Evolutionary conservation across 129 eudicot genomes (phyloP), one percentile per base, ranked within the genome.

Genomic region (Ambrosia artemisiifolia): DNA sequence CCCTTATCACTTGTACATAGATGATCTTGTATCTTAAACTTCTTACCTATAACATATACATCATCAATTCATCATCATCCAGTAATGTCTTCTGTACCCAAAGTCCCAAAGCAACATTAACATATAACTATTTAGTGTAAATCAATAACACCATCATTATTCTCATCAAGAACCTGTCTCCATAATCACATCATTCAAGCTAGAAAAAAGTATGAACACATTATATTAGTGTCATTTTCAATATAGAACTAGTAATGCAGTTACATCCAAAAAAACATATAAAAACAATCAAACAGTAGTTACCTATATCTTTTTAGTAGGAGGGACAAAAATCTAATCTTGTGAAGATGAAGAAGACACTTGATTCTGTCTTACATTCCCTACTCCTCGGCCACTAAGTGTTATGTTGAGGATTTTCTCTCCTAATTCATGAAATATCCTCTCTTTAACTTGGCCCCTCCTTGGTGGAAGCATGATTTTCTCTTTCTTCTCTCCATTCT

Each of bases 401-500:
- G 54, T n/a, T 2, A 69, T 48, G 33, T 76, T 76, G 65, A 18
- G 64, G 64, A 77, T 61, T 43, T 77, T 62, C 49, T 75, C 73
- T 16, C 49, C 30, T 10, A 43, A 38, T 65, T 32, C 73, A 5
- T 77, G 38, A 62, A 70, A 70, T 48, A 70, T 70, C 59, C 11
- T 77, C 40, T 62, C 59, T 62, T n/a, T 77, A 51, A 77, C 53
- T 61, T 77, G 76, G 40, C 76, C 81, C 48, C 81, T 77, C 50
- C 65, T 77, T 77, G 81, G 76, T 77, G 76, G 76, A 49, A 69
- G 30, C 81, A 77, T 61, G 57, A 9, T 50, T 40, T 62, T 62
- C 32, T 38, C 65, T 75, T 75, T 66, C 65, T 70, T 69, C 61
- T 35, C 75, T 69, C 30, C 65, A 36, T 68, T 69, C 57, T 77